Conservation (phyloP, 805 yeast genomes). For the Lipomyces sp. region DNA sequence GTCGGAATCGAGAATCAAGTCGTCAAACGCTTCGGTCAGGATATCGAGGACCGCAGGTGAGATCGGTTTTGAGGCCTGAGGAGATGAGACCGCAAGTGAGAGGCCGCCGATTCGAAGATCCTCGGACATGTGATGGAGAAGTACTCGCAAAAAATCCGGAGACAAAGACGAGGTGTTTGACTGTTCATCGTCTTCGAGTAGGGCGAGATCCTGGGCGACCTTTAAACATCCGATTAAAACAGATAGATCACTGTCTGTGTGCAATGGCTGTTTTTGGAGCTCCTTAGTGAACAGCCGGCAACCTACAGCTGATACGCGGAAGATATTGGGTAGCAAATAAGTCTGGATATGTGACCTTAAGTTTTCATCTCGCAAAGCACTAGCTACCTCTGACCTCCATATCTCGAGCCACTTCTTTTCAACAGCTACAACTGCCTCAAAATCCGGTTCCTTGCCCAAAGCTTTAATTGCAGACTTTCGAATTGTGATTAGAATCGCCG, state of each 20-base stretch:
- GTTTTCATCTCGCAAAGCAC: conserved; percentile 45
- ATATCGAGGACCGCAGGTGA: conserved; percentile 52
- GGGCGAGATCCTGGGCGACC: conserved; percentile 65
- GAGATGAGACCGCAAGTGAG: conserved; percentile 63
- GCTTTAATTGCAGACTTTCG: conserved; percentile 15
- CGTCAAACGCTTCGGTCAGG: conserved; percentile 53
- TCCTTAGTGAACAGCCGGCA: conserved; percentile 49
- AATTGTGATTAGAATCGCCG: conserved; percentile 26
- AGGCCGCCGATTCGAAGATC: conserved; percentile 59
- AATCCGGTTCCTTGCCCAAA: conserved; percentile 8
- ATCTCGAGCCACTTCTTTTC: conserved; percentile 52
- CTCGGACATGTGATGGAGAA: conserved; percentile 55
- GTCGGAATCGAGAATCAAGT: conserved; percentile 65
- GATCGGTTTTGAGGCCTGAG: conserved; percentile 65
- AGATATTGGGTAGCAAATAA: conserved; percentile 67
- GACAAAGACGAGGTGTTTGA: conserved; percentile 46
- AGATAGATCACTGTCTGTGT: conserved; percentile 44
- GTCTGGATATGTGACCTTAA: conserved; percentile 56
- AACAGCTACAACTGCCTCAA: neutral
- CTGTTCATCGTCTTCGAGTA: conserved; percentile 55
- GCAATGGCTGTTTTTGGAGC: conserved; percentile 36
- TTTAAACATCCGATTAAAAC: conserved; percentile 60
- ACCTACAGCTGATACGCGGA: conserved; percentile 56
- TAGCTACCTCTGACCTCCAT: conserved; percentile 55
- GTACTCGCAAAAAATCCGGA: conserved; percentile 43